Percentiles rank a stretch among this genome's conserved stretches.
phyloP scores from a whole-genome alignment of 352 stramenopile species.

The Phytophthora fragariaefolia region DNA sequence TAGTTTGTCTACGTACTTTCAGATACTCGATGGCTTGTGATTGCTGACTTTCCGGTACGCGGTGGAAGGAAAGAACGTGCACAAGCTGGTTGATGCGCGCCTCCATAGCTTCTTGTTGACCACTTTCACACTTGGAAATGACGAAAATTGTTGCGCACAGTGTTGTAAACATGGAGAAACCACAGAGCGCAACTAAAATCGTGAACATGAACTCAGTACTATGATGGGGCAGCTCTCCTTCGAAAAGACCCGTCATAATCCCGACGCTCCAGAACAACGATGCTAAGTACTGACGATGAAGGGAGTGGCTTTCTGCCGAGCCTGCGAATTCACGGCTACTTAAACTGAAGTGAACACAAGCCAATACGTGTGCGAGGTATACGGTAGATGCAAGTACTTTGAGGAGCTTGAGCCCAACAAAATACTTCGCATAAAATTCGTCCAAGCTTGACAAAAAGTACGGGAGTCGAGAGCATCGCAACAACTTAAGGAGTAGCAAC shows the following conservation, averaged over 20 bases:
- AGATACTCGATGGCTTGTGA: constrained; percentile 72
- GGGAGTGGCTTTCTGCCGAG: constrained; percentile 3
- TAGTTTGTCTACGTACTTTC: constrained; percentile 43
- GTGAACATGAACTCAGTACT: constrained; percentile 69
- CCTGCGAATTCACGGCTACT: constrained; percentile 23
- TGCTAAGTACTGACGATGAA: constrained; percentile 47
- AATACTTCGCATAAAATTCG: constrained; percentile 66
- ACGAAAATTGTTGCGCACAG: constrained; percentile 80
- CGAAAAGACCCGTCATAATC: constrained; percentile 68
- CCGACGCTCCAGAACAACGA: constrained; percentile 75
- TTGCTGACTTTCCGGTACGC: constrained; percentile 59
- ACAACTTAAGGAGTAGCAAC: constrained; percentile 46
- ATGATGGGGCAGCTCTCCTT: constrained; percentile 62
- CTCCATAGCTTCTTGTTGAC: constrained; percentile 59
- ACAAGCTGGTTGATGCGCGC: constrained; percentile 76
- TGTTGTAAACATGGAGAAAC: constrained; percentile 74
- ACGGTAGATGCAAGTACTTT: constrained; percentile 58
- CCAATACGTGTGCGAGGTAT: constrained; percentile 63
- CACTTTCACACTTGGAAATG: constrained; percentile 79
- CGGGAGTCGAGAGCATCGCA: constrained; percentile 47
- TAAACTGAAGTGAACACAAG: constrained; percentile 61
- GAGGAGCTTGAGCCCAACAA: constrained; percentile 51
- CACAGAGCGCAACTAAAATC: constrained; percentile 62
- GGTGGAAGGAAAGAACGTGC: constrained; percentile 71
- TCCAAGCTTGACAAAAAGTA: constrained; percentile 63